Evolutionary conservation across 495 filamentous ascomycete species (phyloP).

Genomic region (Penicillium atrosanguineum): DNA sequence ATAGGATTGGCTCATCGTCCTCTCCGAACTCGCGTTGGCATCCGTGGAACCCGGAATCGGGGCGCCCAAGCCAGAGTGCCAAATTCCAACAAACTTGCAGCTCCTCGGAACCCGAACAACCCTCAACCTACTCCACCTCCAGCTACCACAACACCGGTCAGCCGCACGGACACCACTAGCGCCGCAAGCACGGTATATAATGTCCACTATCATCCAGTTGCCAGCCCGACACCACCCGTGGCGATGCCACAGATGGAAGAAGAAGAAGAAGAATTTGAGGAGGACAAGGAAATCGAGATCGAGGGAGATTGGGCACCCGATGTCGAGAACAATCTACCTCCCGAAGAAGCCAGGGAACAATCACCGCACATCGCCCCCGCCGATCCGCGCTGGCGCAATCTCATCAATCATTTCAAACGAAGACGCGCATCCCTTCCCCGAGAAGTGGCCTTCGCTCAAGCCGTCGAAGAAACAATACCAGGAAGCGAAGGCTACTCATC

Average conservation of each 20-base stretch:
- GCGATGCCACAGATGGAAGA: slow-evolving; percentile 41
- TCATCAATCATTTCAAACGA: slow-evolving; percentile 53
- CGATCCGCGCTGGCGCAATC: slow-evolving; percentile 46
- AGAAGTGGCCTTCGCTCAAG: slow-evolving; percentile 52
- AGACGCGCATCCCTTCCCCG: slow-evolving; percentile 51
- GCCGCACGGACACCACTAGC: slow-evolving; percentile 73
- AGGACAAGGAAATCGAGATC: slow-evolving; percentile 31
- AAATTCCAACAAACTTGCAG: slow-evolving; percentile 12
- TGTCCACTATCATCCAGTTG: slow-evolving; percentile 76
- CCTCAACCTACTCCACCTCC: slow-evolving; percentile 61
- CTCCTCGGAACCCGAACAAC: slow-evolving; percentile 22
- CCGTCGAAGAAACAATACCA: slow-evolving; percentile 32
- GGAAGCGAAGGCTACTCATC: slow-evolving; percentile 18
- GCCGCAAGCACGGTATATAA: slow-evolving; percentile 82
- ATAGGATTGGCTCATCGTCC: slow-evolving; percentile 41
- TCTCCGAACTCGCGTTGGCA: slow-evolving; percentile 34
- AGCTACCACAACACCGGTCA: slow-evolving; percentile 66
- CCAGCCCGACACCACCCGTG: slow-evolving; percentile 60
- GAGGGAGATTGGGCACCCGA: slow-evolving; percentile 12
- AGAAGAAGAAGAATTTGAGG: slow-evolving; percentile 27
- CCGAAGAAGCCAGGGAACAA: slow-evolving; percentile 24
- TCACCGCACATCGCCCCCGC: slow-evolving; percentile 35
- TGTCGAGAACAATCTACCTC: slow-evolving; percentile 10
- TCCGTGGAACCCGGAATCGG: slow-evolving; percentile 25
- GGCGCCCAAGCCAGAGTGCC: slow-evolving; percentile 14